These are phyloP conservation scores for Xerocomellus intermedius DNA, from an alignment of 768 basidiomycete genomes.

Conservation along the genomic window DNA sequence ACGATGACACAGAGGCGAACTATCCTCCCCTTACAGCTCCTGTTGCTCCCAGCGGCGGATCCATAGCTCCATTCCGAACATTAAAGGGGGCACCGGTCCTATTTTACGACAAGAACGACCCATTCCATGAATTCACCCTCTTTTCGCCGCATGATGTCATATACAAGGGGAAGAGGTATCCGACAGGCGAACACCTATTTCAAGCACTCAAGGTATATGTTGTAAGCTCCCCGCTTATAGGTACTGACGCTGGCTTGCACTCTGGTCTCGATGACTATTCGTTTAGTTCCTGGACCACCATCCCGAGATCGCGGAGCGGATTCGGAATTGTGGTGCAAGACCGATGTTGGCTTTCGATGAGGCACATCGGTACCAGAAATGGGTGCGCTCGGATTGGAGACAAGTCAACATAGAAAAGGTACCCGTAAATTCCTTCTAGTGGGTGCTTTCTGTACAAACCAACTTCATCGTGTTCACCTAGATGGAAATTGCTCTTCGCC, in stretches of 20 bases:
- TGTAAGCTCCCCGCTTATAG: neutral
- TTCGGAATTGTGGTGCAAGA: slow-evolving; percentile 59
- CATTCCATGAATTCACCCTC: slow-evolving; percentile 72
- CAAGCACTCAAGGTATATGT: slow-evolving; percentile 64
- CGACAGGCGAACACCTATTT: slow-evolving; percentile 76
- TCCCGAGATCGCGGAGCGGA: slow-evolving; percentile 66
- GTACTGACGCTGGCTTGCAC: neutral
- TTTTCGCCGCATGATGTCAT: slow-evolving; percentile 65
- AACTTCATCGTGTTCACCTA: slow-evolving; percentile 21
- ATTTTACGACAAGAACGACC: slow-evolving; percentile 64
- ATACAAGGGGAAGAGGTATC: slow-evolving; percentile 63
- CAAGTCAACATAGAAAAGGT: slow-evolving; percentile 67
- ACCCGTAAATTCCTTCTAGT: neutral
- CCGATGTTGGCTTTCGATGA: slow-evolving; percentile 67
- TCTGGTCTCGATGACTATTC: neutral
- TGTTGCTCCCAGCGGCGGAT: slow-evolving; percentile 26
- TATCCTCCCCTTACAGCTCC: slow-evolving; percentile 36
- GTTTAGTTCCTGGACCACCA: slow-evolving; percentile 56
- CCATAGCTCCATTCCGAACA: slow-evolving; percentile 28
- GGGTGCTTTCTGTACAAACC: neutral
- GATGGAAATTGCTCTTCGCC: slow-evolving; percentile 66
- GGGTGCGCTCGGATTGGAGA: slow-evolving; percentile 66
- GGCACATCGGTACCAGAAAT: slow-evolving; percentile 61
- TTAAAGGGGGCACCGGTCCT: slow-evolving; percentile 41
- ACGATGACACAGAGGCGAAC: slow-evolving; percentile 14